Conservation (phyloP, 2,329 filamentous ascomycete genomes). For the Dendryphion nanum region DNA sequence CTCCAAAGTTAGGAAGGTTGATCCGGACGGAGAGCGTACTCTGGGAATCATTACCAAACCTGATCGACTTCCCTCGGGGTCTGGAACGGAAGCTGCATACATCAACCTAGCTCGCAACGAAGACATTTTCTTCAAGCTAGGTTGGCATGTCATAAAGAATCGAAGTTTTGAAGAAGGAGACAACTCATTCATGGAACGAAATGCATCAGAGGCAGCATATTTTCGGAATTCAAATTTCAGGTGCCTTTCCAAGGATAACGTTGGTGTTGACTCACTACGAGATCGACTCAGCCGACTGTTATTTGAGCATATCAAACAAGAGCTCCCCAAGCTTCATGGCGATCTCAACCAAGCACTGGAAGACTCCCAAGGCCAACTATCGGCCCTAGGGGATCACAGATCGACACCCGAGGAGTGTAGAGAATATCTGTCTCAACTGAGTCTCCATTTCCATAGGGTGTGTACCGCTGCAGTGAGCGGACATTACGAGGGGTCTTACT, state of each 20-base stretch:
- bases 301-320: not conserved
- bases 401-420: no score
- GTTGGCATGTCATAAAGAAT: slow-evolving; percentile 59
- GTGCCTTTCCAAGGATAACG: no score
- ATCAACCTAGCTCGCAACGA: slow-evolving; percentile 40
- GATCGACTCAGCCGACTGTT: not conserved
- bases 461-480: no score
- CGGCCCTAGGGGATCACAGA: not conserved
- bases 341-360: not conserved
- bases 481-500: no score
- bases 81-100: slow-evolving; percentile 44
- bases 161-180: slow-evolving; percentile 34
- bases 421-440: no score
- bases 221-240: not conserved
- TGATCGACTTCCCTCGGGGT: no score
- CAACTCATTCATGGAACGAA: slow-evolving; percentile 24
- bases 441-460: no score
- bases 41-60: not conserved
- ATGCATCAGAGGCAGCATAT: not conserved
- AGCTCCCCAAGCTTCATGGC: not conserved
- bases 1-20: not conserved
- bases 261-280: not conserved
- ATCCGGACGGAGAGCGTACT: not conserved
- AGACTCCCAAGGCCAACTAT: not conserved
- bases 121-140: slow-evolving; percentile 42